These are phyloP conservation scores for Teunomyces cretensis DNA, from an alignment of 805 yeast species.

Conservation along the genomic window DNA sequence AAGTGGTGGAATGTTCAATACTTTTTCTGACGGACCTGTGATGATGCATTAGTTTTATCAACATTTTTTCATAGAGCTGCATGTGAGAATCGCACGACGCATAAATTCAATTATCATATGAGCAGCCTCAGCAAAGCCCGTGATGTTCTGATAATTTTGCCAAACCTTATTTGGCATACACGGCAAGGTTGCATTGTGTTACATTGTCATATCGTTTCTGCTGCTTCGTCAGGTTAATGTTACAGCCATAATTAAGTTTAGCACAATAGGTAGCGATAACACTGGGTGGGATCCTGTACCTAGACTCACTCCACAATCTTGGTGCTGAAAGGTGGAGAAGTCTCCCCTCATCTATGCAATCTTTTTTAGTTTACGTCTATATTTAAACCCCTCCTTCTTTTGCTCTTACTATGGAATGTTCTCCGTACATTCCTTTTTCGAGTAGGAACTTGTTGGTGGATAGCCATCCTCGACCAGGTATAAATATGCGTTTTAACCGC, in stretches of 20 bases:
- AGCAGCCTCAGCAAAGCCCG: not conserved
- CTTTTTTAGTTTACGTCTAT: not conserved
- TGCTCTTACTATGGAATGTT: not conserved
- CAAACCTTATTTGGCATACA: not conserved
- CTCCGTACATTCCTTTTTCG: slow-evolving; percentile 18
- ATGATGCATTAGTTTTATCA: not conserved
- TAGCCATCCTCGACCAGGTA: slow-evolving; percentile 55
- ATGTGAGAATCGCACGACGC: slow-evolving; percentile 3
- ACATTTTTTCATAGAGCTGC: slow-evolving; percentile 1
- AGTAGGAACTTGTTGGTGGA: slow-evolving; percentile 23
- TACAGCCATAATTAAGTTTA: not conserved
- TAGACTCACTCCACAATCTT: not conserved
- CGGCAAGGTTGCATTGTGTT: not conserved
- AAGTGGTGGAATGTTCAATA: not conserved
- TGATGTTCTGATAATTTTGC: not conserved
- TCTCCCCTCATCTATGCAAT: not conserved
- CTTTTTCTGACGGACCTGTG: slow-evolving; percentile 1
- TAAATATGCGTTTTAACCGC: slow-evolving; percentile 42
- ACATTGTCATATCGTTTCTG: too few relatives aligned
- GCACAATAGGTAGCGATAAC: not conserved
- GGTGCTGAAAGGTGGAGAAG: not conserved
- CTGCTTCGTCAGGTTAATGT: too few relatives aligned
- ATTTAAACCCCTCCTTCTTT: not conserved
- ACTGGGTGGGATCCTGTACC: not conserved
- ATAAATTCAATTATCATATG: not conserved